Evolutionary conservation across 345 rosid species (phyloP), one percentile per base, ranked within the genome.

Genomic region (Salix udensis): DNA sequence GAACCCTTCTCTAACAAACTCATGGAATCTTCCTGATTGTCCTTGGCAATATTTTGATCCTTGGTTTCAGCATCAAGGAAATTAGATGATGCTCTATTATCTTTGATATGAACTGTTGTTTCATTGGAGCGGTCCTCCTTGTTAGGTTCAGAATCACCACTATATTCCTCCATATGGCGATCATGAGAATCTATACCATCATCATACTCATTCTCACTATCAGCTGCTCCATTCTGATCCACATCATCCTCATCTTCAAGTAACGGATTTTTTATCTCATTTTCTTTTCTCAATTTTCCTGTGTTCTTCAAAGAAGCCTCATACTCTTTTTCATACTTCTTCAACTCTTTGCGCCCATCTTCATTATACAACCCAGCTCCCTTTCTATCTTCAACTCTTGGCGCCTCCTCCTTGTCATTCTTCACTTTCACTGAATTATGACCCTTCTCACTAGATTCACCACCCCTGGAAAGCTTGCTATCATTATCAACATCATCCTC

Each of bases 341-440:
- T 88, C 53, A 95, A 78, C 69, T 95, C 97, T 75, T 93, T 85
- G 53, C 92, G 88, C 52, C 97, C 98, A 36, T 94, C 92, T 84
- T 95, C 98, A 81, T 95, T 91, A 72, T 95, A 93, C 70, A 93
- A 82, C 53, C 93, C 97, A 79, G 72, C 83, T 52, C 89, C 97
- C 69, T 65, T 79, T 36, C 16, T 19, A 58, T 42, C 76, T 34
- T 68, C 30, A 23, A 21, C 30, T 44, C 50, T 39, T 4, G 4
- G 7, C 1, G 7, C 72, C 83, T 81, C 79, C 74, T 82, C 82
- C 79, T 82, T 80, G 13, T 69, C 72, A 65, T 65, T 76, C 74
- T 80, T 82, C 70, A 52, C 61, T 61, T 82, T 76, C 55, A 4
- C 53, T 13, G 75, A 42, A 72, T 62, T 76, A 71, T 26, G 81